These are phyloP conservation scores for Pseudomonodictys pantanalensis DNA, from an alignment of 495 filamentous ascomycete species.

Conservation along the genomic window DNA sequence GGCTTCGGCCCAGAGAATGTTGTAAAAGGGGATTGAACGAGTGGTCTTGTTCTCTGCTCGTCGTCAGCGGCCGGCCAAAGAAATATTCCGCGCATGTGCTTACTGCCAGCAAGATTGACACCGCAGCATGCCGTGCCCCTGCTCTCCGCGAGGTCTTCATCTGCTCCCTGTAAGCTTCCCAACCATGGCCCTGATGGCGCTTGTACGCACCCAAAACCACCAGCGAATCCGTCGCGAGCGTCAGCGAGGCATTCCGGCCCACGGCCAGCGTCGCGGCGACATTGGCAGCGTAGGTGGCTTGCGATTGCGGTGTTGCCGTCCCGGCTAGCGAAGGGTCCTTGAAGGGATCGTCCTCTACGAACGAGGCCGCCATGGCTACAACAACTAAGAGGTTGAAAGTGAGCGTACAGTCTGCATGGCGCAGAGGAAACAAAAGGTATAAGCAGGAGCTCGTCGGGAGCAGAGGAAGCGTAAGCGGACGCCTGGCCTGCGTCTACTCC, in stretches of 20 bases:
- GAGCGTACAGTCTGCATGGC: not conserved
- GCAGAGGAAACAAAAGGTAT: not conserved
- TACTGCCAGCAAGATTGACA: constrained; percentile 44
- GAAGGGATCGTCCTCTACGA: constrained; percentile 41
- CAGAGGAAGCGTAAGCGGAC: too few relatives aligned
- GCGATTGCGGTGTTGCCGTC: constrained; percentile 30
- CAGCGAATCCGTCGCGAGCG: constrained; percentile 61
- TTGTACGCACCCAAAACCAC: constrained; percentile 56
- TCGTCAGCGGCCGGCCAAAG: not conserved
- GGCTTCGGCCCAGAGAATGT: constrained; percentile 78
- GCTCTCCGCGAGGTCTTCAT: constrained; percentile 47
- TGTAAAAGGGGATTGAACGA: constrained; percentile 67
- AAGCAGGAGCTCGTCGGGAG: too few relatives aligned
- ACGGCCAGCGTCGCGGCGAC: constrained; percentile 47
- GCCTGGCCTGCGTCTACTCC: too few relatives aligned
- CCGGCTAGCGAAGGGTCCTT: constrained; percentile 41
- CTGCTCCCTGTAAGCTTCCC: constrained; percentile 36
- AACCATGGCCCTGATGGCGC: too few relatives aligned
- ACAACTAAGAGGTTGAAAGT: not conserved
- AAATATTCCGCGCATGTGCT: not conserved
- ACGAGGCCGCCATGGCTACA: constrained; percentile 34
- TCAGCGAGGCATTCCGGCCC: constrained; percentile 59
- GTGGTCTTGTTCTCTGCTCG: constrained; percentile 39
- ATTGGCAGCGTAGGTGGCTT: constrained; percentile 40
- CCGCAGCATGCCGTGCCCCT: constrained; percentile 48